Conservation (phyloP, 2,329 filamentous ascomycete species). For the Trichophyton rubrum region DNA sequence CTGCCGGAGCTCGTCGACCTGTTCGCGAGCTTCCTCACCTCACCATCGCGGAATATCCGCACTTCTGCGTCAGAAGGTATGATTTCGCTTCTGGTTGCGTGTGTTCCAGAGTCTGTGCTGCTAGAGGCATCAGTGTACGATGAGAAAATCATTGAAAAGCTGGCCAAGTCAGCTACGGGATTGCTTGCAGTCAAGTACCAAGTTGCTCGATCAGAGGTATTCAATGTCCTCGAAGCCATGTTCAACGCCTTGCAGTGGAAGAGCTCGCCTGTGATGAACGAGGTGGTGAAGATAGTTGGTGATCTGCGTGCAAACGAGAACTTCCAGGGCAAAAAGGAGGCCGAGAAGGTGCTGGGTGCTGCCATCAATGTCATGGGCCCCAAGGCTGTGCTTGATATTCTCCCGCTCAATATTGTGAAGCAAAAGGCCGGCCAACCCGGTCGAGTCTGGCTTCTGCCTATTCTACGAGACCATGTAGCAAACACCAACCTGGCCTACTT, state of each 20-base stretch:
- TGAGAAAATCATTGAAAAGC: constrained; percentile 73
- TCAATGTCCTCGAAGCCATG: constrained; percentile 73
- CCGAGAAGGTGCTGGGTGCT: constrained; percentile 76
- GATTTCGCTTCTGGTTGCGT: constrained; percentile 83
- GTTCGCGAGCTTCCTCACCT: constrained; percentile 70
- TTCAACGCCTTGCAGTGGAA: constrained; percentile 81
- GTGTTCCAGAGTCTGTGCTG: constrained; percentile 70
- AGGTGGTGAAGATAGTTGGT: constrained; percentile 65
- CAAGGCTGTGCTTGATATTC: constrained; percentile 63
- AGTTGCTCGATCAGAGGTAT: constrained; percentile 87
- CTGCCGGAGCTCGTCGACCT: constrained; percentile 72
- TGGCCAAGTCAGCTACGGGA: constrained; percentile 57
- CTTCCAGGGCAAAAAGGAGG: constrained; percentile 88
- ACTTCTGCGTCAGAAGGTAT: constrained; percentile 90
- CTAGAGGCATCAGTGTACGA: constrained; percentile 84
- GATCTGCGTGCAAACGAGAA: constrained; percentile 78
- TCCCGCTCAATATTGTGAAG: constrained; percentile 75
- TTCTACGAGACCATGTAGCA: constrained; percentile 76
- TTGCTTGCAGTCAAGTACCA: constrained; percentile 85
- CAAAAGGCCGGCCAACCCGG: constrained; percentile 67
- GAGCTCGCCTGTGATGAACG: constrained; percentile 62
- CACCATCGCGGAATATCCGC: constrained; percentile 81
- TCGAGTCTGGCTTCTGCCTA: constrained; percentile 85
- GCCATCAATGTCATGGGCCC: constrained; percentile 86
- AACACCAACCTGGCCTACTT: constrained; percentile 85